Percentiles rank a stretch among this genome's conserved stretches.
Conservation (phyloP, 2,329 filamentous ascomycete species). For the Colletotrichum lindemuthianum region DNA sequence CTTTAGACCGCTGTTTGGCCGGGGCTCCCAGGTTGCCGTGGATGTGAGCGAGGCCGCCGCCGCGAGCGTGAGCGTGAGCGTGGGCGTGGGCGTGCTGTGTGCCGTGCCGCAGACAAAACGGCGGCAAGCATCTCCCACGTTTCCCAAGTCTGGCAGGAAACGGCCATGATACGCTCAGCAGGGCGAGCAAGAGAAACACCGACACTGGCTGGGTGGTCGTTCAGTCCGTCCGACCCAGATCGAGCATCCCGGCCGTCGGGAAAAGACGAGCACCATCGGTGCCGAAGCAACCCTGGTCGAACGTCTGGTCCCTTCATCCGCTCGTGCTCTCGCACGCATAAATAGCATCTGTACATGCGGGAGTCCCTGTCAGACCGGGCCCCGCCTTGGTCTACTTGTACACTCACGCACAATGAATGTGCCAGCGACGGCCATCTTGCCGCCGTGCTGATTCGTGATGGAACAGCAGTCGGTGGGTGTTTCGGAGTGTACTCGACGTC, state of each 20-base stretch:
- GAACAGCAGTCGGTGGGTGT: conserved; percentile 9
- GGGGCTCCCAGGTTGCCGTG: neutral
- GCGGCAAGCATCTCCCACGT: conserved; percentile 20
- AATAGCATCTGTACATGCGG: conserved; percentile 30
- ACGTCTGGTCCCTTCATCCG: conserved; percentile 33
- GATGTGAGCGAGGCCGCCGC: neutral
- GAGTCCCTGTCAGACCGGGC: conserved; percentile 21
- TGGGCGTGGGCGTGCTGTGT: neutral
- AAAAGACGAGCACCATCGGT: conserved; percentile 13
- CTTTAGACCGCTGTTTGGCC: conserved; percentile 30
- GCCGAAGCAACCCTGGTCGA: conserved; percentile 27
- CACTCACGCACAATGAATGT: neutral
- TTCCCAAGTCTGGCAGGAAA: conserved; percentile 30
- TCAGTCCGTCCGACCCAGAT: conserved; percentile 15
- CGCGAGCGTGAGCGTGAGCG: neutral
- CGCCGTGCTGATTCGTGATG: conserved; percentile 3
- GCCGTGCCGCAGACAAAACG: conserved; percentile 14
- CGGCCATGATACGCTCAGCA: conserved; percentile 22
- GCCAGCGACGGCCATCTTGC: neutral
- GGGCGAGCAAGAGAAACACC: conserved; percentile 16
- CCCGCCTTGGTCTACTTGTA: neutral
- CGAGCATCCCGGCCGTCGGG: conserved; percentile 15
- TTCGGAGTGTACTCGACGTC: conserved; percentile 16
- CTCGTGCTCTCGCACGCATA: conserved; percentile 17
- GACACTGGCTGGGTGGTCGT: conserved; percentile 5